Evolutionary conservation across 495 filamentous ascomycete genomes (phyloP).

Genomic region (Aspergillus sclerotioniger): DNA sequence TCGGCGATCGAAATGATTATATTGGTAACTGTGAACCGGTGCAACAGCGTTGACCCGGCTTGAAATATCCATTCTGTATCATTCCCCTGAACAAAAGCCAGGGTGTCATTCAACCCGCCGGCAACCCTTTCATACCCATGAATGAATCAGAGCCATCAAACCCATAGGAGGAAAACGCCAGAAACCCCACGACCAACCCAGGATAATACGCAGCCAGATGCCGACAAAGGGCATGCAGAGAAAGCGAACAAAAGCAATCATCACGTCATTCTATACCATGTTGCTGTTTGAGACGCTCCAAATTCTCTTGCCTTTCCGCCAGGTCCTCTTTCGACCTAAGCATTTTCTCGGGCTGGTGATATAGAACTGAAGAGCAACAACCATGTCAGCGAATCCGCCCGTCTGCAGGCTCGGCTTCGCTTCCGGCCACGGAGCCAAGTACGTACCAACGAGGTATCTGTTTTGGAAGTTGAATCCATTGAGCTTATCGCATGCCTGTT

Average conservation of each 20-base stretch:
- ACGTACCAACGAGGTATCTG: conserved; percentile 96
- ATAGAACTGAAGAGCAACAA: conserved; percentile 64
- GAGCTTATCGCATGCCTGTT: conserved; percentile 96
- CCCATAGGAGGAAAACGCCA: conserved; percentile 40
- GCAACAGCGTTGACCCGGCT: conserved; percentile 19
- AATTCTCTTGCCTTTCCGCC: conserved; percentile 87
- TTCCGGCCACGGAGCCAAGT: no score
- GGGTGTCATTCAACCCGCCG: conserved; percentile 24
- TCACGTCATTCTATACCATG: conserved; percentile 92
- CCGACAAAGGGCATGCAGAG: conserved; percentile 39
- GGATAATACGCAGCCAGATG: conserved; percentile 40
- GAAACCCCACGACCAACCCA: conserved; percentile 47
- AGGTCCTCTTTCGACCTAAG: conserved; percentile 88
- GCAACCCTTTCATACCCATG: conserved; percentile 27
- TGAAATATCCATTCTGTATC: conserved; percentile 26
- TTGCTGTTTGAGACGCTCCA: conserved; percentile 96
- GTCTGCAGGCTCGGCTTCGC: not conserved
- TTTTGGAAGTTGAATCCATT: conserved; percentile 99
- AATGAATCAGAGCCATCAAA: conserved; percentile 30
- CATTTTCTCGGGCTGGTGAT: conserved; percentile 99
- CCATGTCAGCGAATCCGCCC: conserved; percentile 13
- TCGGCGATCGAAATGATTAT: conserved; percentile 24
- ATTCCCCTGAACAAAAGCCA: conserved; percentile 18
- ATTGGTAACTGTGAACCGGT: conserved; percentile 25
- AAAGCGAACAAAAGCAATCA: conserved; percentile 33